Evolutionary conservation across 805 yeast genomes (phyloP), one percentile per base, ranked within the genome.

Genomic region (Wickerhamiella domercqiae): DNA sequence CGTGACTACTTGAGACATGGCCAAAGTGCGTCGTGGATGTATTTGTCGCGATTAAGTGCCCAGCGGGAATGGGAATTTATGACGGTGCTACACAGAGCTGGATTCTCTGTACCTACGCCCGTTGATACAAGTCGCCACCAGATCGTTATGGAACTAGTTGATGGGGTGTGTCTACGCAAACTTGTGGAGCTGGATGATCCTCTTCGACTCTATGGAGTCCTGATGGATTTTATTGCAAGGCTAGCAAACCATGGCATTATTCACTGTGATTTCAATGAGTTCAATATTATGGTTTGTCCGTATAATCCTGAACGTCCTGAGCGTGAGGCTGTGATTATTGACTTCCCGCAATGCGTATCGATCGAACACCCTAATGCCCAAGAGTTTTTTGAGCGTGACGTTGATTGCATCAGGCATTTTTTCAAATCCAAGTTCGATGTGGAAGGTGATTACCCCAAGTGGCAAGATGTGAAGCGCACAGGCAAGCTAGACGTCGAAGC

Each of bases 191-290:
- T 82, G 52, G 64, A 66, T 11, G 71, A 80, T 45, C 71, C 78
- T 49, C 71, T 74, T 43, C 68, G 72, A 44, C 66, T 90, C 35
- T 90, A 90, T 55, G 74, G 83, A 21, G 78, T 82, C 39, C 64
- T 90, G 52, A 87, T 90, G 97, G 63, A 66, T 40, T 86, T 90
- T 52, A 76, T 80, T 16, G 93, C 86, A 11, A 69, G 73, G 43
- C 62, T 90, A 37, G 98, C 80, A 4, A 76, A 79, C 50, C 71
- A 77, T 48, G 99, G 99, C 1, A 66, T 90, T 39, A 84, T 90
- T 38, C 99, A 90, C 59, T 87, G 98, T 67, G 99, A 90, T 63
- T 90, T 76, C 63, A 90, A 90, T 57, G 99, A 90, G 61, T 90
- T 90, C 59, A 90, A 90, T 57, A 83, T 90, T 48, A 82, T 90